Evolutionary conservation across 257 asterid genomes (phyloP), one percentile per base, ranked within the genome.

Genomic region (Solanum arcanum): DNA sequence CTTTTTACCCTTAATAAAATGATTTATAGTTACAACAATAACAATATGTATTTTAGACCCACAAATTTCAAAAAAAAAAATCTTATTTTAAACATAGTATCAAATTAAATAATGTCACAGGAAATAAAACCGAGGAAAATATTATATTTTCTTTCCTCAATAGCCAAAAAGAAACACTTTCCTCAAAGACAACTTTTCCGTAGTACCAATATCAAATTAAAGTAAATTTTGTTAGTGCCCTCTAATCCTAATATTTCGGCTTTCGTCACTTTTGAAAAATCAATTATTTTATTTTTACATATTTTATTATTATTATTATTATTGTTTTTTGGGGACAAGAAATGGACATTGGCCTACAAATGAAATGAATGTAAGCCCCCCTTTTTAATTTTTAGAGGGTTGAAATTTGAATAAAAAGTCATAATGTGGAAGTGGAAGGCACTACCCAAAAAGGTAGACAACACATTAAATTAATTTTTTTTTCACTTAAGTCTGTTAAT

Each of bases 321-420:
- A 31, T 31, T 31, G 33, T 31, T 31, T 31, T 52, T 16, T 41
- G 89, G 88, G 66, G 89, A 88, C 89, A 83, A 68, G 37, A 85
- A 86, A 89, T 90, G 92, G 90, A 76, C 35, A 86, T 86, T 89
- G 94, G 87, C 92, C 93, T 90, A 89, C 85, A 88, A 18, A 42
- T 66, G 85, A 89, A 87, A 87, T 88, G 85, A 88, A 86, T 83
- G 86, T 42, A 72, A 77, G 14, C 7, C 64, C 13, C 62, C 13
- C 12, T 18, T 39, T 33, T 33, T 33, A 3, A 33, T 25, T 41
- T 4, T 83, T 80, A 13, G 46, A 86, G 85, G 89, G 73, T 81
- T 85, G 88, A 86, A 83, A 88, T 85, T 60, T 86, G 85, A 18
- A 18, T 37, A 20, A 12, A 66, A 86, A 72, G 69, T 33, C 86